These are phyloP conservation scores for Mortierella sp. DNA, from an alignment of 371 early-diverging fungal genomes.

Conservation along the genomic window DNA sequence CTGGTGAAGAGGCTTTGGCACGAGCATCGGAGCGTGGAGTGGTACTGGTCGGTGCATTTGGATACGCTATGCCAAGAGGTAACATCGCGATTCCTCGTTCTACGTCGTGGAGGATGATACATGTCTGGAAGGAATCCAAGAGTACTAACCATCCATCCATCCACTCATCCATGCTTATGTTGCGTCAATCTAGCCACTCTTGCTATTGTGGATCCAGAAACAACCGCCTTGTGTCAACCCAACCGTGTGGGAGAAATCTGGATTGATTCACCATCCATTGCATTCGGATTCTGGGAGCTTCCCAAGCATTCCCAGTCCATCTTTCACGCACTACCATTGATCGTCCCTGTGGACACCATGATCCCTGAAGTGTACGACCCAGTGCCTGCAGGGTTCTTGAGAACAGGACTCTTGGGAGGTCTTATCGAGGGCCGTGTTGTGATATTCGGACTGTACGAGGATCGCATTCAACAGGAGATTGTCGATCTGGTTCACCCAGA, in stretches of 20 bases:
- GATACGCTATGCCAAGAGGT: conserved; percentile 73
- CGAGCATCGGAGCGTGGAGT: conserved; percentile 47
- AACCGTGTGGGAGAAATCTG: conserved; percentile 88
- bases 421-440: conserved; percentile 77
- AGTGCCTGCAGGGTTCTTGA: conserved; percentile 64
- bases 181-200: conserved; percentile 59
- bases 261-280: conserved; percentile 80
- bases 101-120: neutral
- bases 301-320: conserved; percentile 77
- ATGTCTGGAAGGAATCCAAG: neutral
- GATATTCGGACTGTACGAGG: conserved; percentile 80
- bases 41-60: conserved; percentile 63
- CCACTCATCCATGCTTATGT: neutral
- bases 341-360: conserved; percentile 63
- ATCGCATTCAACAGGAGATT: conserved; percentile 73
- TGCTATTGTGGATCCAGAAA: conserved; percentile 87
- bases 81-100: conserved; percentile 1
- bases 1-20: conserved; percentile 54
- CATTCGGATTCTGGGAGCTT: conserved; percentile 85
- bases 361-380: conserved; percentile 60
- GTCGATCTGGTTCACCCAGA: conserved; percentile 54
- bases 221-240: conserved; percentile 75
- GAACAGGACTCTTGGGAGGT: conserved; percentile 85
- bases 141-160: neutral
- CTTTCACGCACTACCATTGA: conserved; percentile 73